Base-by-base conservation (phyloP, 1,284 basidiomycete species). In the Paramarasmius palmivorus region DNA sequence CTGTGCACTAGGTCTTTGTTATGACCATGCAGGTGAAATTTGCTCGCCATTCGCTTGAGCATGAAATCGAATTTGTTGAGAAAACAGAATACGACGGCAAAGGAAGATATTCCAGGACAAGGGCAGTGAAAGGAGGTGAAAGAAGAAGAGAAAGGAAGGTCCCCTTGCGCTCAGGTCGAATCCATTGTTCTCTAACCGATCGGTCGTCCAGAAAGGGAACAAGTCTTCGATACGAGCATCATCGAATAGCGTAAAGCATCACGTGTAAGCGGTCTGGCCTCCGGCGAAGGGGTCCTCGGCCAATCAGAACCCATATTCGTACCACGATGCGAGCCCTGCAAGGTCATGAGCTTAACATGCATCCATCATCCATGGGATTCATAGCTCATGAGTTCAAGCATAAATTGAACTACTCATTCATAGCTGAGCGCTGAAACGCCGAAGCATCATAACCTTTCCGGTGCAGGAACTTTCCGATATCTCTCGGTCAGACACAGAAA, bases 1-100 rank as follows among this genome's bases (percentile, higher is more conserved):
- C 14, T 47, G n/a, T 45, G 22, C 29, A 34, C 25, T 25, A 49
- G 47, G 15, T 58, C 49, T 40, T 61, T 57, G 50, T 56, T 64
- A 49, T 57, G 59, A 46, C 42, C 54, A 54, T 42, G 56, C 42
- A 67, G 56, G 47, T 74, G 73, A 22, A 78, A 66, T 60, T 71
- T 76, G 63, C 71, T 73, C 3, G 74, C 69, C 73, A 78, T 75
- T 58, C 68, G 69, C 61, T 68, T 72, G 53, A 78, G 70, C 74
- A 77, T 76, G 55, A 56, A 53, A 19, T 25, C 15, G 35, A 42
- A 34, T 36, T n/a, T 38, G 26, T 15, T 29, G 34, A 37, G 34
- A 26, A 22, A 25, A 35, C 47, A 25, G 52, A 45, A 53, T 50
- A 49, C 40, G 41, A 37, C 42, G 49, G 53, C 32, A 49, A 54